A percentile compares a stretch with the other conserved stretches of the same genome.
These are phyloP conservation scores for Phylloboletellus chloephorus DNA, from an alignment of 1,284 basidiomycete genomes.

Conservation along the genomic window DNA sequence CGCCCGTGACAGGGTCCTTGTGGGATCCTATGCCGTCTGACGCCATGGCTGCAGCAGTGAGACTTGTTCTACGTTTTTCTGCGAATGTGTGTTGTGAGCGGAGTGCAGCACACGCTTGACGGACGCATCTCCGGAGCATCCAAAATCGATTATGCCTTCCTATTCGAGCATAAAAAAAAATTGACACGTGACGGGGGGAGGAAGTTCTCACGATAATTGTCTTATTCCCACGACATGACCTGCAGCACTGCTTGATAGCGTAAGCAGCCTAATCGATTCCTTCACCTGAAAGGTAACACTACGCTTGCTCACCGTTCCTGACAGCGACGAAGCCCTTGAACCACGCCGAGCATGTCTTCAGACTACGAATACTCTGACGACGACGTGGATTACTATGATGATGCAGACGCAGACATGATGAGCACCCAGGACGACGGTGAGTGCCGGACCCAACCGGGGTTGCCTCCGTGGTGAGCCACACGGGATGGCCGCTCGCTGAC, in stretches of 20 bases:
- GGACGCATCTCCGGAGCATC: constrained; percentile 28
- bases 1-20: constrained; percentile 86
- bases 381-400: constrained; percentile 59
- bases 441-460: constrained; percentile 10
- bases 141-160: constrained; percentile 26
- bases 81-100: constrained; percentile 6
- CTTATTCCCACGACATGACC: constrained; percentile 13
- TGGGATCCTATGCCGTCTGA: constrained; percentile 52
- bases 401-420: constrained; percentile 63
- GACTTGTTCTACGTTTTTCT: constrained; percentile 3
- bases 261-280: constrained; percentile 34
- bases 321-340: constrained; percentile 12
- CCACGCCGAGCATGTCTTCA: constrained; percentile 51
- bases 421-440: constrained; percentile 51
- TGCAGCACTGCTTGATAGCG: constrained; percentile 17
- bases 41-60: constrained; percentile 40
- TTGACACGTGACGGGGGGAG: constrained; percentile 8
- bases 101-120: constrained; percentile 11
- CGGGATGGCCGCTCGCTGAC: constrained; percentile 13
- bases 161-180: constrained; percentile 25
- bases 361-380: constrained; percentile 73
- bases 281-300: constrained; percentile 5
- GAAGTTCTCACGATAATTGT: neutral
- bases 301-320: constrained; percentile 15
- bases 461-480: constrained; percentile 20